Evolutionary conservation across 2,329 filamentous ascomycete genomes (phyloP).

Genomic region (Raffaelea arxii): DNA sequence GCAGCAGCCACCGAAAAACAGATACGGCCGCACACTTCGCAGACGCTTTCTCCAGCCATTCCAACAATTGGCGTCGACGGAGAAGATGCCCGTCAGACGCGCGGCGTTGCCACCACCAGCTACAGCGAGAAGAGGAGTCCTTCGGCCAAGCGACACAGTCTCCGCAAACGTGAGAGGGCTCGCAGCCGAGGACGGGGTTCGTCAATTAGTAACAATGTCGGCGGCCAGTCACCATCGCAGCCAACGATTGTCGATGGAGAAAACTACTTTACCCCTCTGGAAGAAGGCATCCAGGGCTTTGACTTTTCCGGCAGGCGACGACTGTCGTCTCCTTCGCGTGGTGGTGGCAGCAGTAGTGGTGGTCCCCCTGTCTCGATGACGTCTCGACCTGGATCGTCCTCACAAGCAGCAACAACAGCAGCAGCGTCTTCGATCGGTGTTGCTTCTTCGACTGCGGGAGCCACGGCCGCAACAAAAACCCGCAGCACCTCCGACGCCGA

Average conservation of each 20-base stretch:
- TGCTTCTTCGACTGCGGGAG: conserved; percentile 28
- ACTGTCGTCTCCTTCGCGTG: conserved; percentile 24
- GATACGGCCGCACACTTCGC: conserved; percentile 34
- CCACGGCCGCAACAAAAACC: conserved; percentile 11
- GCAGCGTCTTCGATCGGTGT: conserved; percentile 34
- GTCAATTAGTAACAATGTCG: conserved; percentile 31
- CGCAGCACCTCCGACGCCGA: too few species aligned
- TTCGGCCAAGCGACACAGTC: conserved; percentile 38
- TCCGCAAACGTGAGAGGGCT: conserved; percentile 44
- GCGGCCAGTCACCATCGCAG: conserved; percentile 25
- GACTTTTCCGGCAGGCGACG: conserved; percentile 29
- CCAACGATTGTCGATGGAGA: conserved; percentile 40
- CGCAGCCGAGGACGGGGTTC: conserved; percentile 34
- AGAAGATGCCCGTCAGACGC: conserved; percentile 23
- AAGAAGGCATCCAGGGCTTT: conserved; percentile 24
- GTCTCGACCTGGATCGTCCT: too few species aligned
- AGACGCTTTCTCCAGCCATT: conserved; percentile 52
- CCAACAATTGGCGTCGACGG: conserved; percentile 59
- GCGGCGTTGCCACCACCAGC: conserved; percentile 17
- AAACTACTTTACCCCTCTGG: conserved; percentile 38
- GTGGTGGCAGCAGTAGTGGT: neutral
- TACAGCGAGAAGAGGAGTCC: conserved; percentile 31
- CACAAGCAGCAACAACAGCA: too few species aligned
- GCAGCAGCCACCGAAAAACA: conserved; percentile 30
- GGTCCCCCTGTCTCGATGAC: conserved; percentile 26